These are phyloP conservation scores for Albizia julibrissin DNA, from an alignment of 306 rosid genomes.

Conservation along the genomic window DNA sequence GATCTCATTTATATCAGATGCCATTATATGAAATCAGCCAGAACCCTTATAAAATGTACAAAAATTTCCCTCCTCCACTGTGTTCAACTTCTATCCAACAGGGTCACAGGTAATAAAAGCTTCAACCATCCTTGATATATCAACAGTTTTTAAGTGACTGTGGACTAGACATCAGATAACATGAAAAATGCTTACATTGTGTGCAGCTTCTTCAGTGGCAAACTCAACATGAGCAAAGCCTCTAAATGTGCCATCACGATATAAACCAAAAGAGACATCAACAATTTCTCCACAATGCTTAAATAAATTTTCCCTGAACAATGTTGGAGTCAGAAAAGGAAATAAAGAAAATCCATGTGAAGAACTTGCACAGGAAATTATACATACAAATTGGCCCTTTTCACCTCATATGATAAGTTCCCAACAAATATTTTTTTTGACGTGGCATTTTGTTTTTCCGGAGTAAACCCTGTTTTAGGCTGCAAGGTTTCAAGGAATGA, in stretches of 20 bases:
- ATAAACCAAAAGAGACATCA: constrained; percentile 56
- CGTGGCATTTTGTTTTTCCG: constrained; percentile 31
- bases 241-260: constrained; percentile 57
- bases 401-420: constrained; percentile 57
- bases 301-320: constrained; percentile 67
- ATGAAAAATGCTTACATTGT: constrained; percentile 47
- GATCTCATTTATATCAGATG: too few species aligned
- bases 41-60: too few species aligned
- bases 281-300: constrained; percentile 64
- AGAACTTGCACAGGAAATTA: background rate
- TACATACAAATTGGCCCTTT: constrained; percentile 70
- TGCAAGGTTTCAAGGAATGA: constrained; percentile 40
- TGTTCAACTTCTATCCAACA: background rate
- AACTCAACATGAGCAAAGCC: constrained; percentile 85
- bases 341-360: constrained; percentile 1
- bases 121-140: background rate
- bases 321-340: constrained; percentile 15
- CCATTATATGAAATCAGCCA: too few species aligned
- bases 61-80: too few species aligned
- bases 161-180: constrained; percentile 16
- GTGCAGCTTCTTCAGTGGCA: constrained; percentile 61
- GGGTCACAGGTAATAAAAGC: background rate
- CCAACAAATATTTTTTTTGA: constrained; percentile 64
- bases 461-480: constrained; percentile 55
- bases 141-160: constrained; percentile 21